A percentile compares a stretch with the other conserved stretches of the same genome.
Evolutionary conservation across 2,329 filamentous ascomycete genomes (phyloP).

Genomic region (Alternaria triticina): DNA sequence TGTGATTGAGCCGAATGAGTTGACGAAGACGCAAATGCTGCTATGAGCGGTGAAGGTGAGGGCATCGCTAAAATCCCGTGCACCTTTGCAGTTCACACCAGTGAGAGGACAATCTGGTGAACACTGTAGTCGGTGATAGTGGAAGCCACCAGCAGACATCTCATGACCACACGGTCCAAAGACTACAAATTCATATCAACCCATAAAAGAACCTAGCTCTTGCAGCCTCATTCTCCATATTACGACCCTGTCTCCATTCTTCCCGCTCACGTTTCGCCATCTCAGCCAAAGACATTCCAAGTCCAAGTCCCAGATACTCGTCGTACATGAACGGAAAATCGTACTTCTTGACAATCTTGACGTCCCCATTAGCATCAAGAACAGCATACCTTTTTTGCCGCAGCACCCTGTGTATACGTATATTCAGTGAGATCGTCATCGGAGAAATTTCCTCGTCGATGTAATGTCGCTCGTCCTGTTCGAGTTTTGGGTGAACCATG

Average conservation of each 20-base stretch:
- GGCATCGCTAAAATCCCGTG: background rate
- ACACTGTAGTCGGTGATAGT: too few relatives aligned
- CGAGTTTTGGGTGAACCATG: background rate
- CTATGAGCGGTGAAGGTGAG: background rate
- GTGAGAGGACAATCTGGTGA: too few relatives aligned
- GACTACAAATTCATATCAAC: too few relatives aligned
- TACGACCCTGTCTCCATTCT: background rate
- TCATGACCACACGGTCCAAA: too few relatives aligned
- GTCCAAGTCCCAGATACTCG: too few relatives aligned
- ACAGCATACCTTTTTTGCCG: background rate
- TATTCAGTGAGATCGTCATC: background rate
- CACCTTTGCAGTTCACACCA: background rate
- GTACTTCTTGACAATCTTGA: background rate
- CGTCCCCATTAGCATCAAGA: background rate
- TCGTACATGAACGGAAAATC: too few relatives aligned
- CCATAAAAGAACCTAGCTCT: too few relatives aligned
- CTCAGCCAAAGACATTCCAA: too few relatives aligned
- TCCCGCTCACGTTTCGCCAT: background rate
- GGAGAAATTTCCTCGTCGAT: background rate
- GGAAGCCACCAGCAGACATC: too few relatives aligned
- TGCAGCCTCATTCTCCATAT: background rate
- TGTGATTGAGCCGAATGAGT: accelerated
- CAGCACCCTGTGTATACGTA: background rate
- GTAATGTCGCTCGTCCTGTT: background rate
- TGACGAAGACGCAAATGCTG: background rate